phyloP scores from a whole-genome alignment of 768 basidiomycete species.

The Termitomyces sp. region DNA sequence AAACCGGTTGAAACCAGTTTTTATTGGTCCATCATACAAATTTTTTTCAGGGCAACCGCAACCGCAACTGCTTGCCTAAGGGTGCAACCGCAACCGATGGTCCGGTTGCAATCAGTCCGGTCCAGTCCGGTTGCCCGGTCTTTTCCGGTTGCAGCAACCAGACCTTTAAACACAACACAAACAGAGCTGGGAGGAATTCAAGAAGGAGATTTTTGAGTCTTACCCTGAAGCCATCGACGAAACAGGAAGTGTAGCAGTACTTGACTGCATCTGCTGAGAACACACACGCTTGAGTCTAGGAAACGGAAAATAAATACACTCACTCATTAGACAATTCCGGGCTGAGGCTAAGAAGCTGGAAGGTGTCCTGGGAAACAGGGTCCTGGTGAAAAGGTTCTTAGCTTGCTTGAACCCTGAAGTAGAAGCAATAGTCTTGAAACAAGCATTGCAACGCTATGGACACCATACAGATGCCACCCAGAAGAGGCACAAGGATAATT shows the following conservation, averaged over 20 bases:
- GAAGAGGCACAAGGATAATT: not conserved
- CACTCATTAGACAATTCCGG: not conserved
- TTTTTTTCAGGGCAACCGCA: no score
- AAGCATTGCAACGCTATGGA: not conserved
- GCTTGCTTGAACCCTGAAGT: not conserved
- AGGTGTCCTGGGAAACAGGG: not conserved
- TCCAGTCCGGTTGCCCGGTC: no score
- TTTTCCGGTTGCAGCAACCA: no score
- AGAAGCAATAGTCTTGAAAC: not conserved
- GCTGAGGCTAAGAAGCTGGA: not conserved
- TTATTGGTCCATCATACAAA: no score
- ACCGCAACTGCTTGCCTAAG: no score
- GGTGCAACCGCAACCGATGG: no score
- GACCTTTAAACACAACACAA: no score
- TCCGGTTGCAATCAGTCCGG: no score
- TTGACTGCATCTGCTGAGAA: not conserved
- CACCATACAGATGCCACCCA: not conserved
- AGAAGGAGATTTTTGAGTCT: not conserved
- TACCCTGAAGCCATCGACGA: not conserved
- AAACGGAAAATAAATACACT: not conserved
- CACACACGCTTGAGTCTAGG: not conserved
- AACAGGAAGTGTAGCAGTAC: not conserved
- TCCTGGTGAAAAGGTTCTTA: not conserved
- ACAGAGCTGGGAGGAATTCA: not conserved
- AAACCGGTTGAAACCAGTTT: no score